Conservation (phyloP, 306 rosid species). For the Malus asiatica region DNA sequence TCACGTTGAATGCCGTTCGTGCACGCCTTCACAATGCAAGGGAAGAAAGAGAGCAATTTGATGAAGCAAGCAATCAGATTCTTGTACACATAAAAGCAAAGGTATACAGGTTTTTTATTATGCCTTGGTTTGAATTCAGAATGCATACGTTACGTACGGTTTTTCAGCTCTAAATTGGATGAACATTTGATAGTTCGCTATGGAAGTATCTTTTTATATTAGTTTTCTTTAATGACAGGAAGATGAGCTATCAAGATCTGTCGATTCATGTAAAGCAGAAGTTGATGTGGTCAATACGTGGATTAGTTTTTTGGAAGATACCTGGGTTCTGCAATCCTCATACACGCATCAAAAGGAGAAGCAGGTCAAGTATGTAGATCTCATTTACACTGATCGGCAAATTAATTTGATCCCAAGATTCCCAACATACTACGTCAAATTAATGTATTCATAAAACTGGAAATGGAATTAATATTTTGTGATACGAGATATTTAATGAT, state of each 20-base stretch:
- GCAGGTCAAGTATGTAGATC: conserved; percentile 66
- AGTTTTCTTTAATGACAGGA: conserved; percentile 45
- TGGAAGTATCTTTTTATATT: conserved; percentile 6
- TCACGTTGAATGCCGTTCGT: conserved; percentile 41
- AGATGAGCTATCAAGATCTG: conserved; percentile 63
- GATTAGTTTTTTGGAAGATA: conserved; percentile 53
- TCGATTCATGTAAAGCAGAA: conserved; percentile 58
- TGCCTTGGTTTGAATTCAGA: background rate
- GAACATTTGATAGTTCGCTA: background rate
- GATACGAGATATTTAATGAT: background rate
- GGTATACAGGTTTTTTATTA: conserved; percentile 37
- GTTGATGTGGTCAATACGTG: conserved; percentile 57
- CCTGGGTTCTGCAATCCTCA: conserved; percentile 56
- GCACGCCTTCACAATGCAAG: conserved; percentile 65
- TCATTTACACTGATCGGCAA: conserved; percentile 11
- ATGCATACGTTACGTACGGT: background rate
- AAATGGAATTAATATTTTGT: background rate
- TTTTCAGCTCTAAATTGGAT: background rate
- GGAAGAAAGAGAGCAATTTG: conserved; percentile 89
- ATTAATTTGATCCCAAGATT: background rate
- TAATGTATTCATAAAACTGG: background rate
- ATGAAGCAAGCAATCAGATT: conserved; percentile 74
- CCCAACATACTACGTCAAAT: background rate
- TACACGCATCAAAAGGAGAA: conserved; percentile 45
- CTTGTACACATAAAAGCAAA: conserved; percentile 56